phyloP scores from a whole-genome alignment of 306 rosid genomes.

The Acacia confusa region DNA sequence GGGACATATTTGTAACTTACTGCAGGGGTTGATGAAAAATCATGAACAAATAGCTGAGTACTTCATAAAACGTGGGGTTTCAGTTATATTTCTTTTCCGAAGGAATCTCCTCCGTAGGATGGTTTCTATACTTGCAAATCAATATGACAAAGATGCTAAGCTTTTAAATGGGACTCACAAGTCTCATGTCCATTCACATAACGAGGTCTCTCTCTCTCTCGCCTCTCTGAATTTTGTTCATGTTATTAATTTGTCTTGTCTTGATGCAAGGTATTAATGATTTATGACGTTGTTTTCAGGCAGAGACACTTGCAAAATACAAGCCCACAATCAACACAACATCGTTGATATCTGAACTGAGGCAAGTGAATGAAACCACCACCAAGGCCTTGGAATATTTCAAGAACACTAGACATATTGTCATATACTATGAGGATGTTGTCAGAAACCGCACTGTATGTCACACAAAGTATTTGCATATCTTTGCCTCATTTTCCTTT shows the following conservation, averaged over 20 bases:
- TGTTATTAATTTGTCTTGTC: background rate
- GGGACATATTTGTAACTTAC: constrained; percentile 1
- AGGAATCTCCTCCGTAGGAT: constrained; percentile 92
- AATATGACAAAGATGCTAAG: constrained; percentile 71
- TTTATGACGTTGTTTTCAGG: constrained; percentile 60
- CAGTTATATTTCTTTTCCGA: constrained; percentile 88
- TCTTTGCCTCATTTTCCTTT: constrained; percentile 14
- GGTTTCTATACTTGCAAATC: constrained; percentile 89
- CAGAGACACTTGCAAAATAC: constrained; percentile 86
- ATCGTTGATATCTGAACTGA: constrained; percentile 56
- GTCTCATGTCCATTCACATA: constrained; percentile 92
- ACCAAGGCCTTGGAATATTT: constrained; percentile 84
- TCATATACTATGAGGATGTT: constrained; percentile 83
- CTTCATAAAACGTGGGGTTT: constrained; percentile 75
- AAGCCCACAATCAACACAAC: constrained; percentile 80
- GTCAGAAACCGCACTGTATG: constrained; percentile 84
- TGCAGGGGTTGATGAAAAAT: constrained; percentile 91
- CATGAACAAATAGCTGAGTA: constrained; percentile 76
- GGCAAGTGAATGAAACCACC: constrained; percentile 70
- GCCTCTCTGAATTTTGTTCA: background rate
- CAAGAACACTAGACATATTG: constrained; percentile 80
- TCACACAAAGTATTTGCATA: constrained; percentile 4
- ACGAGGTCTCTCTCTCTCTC: constrained; percentile 64
- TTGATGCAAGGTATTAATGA: background rate
- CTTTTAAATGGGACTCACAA: constrained; percentile 91